Evolutionary conservation across 768 basidiomycete genomes (phyloP).

Genomic region (Macrolepiota albuminosa): DNA sequence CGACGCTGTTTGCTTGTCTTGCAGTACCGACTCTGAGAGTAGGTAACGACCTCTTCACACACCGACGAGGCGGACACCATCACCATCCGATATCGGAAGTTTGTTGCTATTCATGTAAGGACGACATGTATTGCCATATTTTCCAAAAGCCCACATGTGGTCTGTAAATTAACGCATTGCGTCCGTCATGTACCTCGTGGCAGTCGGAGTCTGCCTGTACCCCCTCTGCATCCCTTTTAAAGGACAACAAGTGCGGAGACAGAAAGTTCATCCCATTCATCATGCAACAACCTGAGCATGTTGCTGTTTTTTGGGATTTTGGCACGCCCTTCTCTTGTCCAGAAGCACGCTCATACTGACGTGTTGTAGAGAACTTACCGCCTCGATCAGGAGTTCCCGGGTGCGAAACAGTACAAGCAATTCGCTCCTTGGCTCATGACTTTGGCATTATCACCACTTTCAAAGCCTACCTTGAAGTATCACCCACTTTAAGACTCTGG

Average conservation of each 20-base stretch:
- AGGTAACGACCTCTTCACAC: background rate
- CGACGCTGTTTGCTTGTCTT: background rate
- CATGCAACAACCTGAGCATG: slow-evolving; percentile 31
- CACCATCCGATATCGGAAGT: background rate
- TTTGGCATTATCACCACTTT: slow-evolving; percentile 46
- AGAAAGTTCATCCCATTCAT: slow-evolving; percentile 4
- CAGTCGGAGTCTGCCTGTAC: background rate
- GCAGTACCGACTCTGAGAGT: background rate
- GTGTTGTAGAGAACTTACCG: slow-evolving; percentile 31
- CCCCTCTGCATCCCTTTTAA: slow-evolving; percentile 4
- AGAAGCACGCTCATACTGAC: background rate
- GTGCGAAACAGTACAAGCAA: slow-evolving; percentile 36
- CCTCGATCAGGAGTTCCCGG: slow-evolving; percentile 31
- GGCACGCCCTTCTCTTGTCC: slow-evolving; percentile 10
- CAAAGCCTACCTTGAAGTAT: slow-evolving; percentile 49
- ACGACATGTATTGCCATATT: too few species aligned
- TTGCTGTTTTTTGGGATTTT: slow-evolving; percentile 35
- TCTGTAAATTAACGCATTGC: background rate
- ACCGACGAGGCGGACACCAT: background rate
- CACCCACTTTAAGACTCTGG: slow-evolving; percentile 29
- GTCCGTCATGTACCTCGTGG: background rate
- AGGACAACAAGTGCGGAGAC: slow-evolving; percentile 1
- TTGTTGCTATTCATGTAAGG: background rate
- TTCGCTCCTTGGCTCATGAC: slow-evolving; percentile 38
- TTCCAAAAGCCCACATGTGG: background rate